Evolutionary conservation across 2,329 filamentous ascomycete species (phyloP), one percentile per base, ranked within the genome.

Genomic region (Ascomycota sp.): DNA sequence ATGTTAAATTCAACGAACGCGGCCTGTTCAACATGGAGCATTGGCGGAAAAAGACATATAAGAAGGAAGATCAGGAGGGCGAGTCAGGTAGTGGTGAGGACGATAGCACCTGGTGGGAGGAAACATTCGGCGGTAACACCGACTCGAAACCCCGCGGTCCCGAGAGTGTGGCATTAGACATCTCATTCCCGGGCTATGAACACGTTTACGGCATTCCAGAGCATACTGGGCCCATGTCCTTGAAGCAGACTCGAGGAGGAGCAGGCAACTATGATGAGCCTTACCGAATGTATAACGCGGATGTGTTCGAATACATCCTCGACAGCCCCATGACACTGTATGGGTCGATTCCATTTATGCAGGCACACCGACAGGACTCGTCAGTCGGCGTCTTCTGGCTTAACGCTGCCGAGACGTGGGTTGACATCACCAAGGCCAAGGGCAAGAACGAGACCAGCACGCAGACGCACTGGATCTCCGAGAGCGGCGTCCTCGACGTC

Each of bases 261-360:
- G 69, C 82, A 13, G 82, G 79, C 36, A 80, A 82, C 42, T 82
- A 89, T 52, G 62, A 66, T 8, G 81, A 98, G 37, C 89, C 89
- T 1, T 98, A 98, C 56, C 71, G 89, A 23, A 56, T 98, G 51
- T 94, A 94, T 59, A 98, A 98, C 51, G 69, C 81, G 21, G 89
- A 98, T 49, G 89, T 98, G 8, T 98, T 98, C 43, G 89, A 98
- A 56, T 98, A 98, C 51, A 75, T 93, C 43, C 67, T 94, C 43
- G 80, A 95, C 52, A 95, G 83, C 52, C 85, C 89, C 1, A 98
- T 98, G 89, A 95, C 89, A 1, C 65, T 98, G 2, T 98, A 98
- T 45, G 89, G 89, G n/a, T 63, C 83, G 7, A 95, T 98, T 41
- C 89, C 89, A 2, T 80, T 95, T 47, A 92, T 98, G 82, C 89